These are phyloP conservation scores for Coemansia sp. DNA, from an alignment of 192 early-diverging fungal species.

Conservation along the genomic window DNA sequence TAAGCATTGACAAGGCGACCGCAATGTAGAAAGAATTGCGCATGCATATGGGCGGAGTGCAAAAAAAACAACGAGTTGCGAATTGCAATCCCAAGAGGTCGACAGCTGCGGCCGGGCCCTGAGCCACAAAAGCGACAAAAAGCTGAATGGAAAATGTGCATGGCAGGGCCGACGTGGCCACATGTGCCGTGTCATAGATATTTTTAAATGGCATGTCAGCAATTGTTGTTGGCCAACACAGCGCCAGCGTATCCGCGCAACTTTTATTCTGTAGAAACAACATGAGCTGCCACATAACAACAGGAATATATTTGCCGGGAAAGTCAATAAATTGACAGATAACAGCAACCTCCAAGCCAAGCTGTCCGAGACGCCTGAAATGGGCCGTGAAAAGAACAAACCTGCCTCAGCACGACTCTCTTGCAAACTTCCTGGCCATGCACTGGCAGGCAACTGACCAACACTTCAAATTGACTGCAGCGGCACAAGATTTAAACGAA, in stretches of 20 bases:
- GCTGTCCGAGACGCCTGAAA: too few relatives aligned
- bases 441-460: not conserved
- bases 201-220: not conserved
- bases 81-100: not conserved
- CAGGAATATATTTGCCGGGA: too few relatives aligned
- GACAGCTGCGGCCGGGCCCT: not conserved
- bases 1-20: not conserved
- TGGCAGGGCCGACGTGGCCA: too few relatives aligned
- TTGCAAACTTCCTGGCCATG: not conserved
- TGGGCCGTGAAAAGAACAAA: too few relatives aligned
- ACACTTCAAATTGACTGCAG: not conserved
- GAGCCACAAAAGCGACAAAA: slow-evolving; percentile 2
- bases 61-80: not conserved
- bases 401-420: not conserved
- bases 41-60: not conserved
- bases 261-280: too few relatives aligned
- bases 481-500: not conserved
- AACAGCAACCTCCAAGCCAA: too few relatives aligned
- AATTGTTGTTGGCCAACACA: not conserved
- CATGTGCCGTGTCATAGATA: slow-evolving; percentile 3
- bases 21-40: not conserved
- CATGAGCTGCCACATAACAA: too few relatives aligned
- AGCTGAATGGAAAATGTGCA: not conserved
- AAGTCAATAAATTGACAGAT: too few relatives aligned
- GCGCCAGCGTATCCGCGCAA: not conserved